Evolutionary conservation across 2,329 filamentous ascomycete species (phyloP).

Genomic region (Ceratocystis cacaofunesta): DNA sequence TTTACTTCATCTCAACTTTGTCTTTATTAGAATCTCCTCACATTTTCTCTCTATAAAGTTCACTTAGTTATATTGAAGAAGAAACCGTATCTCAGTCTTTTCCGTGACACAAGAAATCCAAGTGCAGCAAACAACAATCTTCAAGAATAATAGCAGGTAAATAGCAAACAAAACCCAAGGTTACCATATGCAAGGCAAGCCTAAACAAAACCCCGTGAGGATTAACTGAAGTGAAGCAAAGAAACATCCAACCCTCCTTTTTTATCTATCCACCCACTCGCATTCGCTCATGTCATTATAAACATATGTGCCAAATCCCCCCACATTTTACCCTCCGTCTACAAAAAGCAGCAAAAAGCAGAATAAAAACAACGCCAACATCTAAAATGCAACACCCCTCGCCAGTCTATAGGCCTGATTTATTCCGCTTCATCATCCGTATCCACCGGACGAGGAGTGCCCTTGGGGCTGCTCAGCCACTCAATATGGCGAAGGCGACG

Average conservation of each 20-base stretch:
- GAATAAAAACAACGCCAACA: neutral
- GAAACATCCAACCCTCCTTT: neutral
- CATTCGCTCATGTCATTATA: neutral
- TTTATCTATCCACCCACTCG: neutral
- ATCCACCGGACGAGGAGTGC: conserved; percentile 60
- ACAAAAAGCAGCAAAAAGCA: neutral
- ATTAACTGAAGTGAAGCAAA: neutral
- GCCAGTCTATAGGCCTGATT: neutral
- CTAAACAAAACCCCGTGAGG: conserved; percentile 14
- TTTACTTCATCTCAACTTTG: no score
- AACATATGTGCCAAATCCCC: neutral
- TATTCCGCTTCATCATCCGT: conserved; percentile 56
- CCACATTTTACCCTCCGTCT: neutral
- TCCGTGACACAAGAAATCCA: neutral
- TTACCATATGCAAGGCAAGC: neutral
- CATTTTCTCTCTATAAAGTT: no score
- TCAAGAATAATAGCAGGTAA: neutral
- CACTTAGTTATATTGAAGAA: no score
- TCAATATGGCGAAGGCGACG: conserved; percentile 73
- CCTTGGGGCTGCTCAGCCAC: conserved; percentile 75
- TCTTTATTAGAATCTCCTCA: no score
- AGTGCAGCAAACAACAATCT: neutral
- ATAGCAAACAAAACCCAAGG: conserved; percentile 1
- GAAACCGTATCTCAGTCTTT: no score
- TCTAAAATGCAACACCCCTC: neutral